A percentile compares a stretch with the other conserved stretches of the same genome.
Conservation (phyloP, 1,284 basidiomycete species). For the Irpex sp. region DNA sequence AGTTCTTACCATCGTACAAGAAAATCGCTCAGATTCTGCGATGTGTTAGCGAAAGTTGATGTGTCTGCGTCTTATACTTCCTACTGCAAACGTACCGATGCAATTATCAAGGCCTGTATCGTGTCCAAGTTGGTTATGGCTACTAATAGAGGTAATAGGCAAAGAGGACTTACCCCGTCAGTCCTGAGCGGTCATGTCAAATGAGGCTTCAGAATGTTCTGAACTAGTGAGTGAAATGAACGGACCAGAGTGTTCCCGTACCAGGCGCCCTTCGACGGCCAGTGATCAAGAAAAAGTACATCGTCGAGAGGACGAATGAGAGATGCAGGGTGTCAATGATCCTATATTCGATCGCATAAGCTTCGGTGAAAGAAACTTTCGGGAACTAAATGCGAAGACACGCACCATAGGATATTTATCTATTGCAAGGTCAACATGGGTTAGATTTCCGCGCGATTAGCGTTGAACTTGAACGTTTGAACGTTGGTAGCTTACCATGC, state of each 20-base stretch:
- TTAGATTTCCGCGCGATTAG: no score
- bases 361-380: background rate
- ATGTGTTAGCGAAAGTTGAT: background rate
- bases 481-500: background rate
- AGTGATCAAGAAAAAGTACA: background rate
- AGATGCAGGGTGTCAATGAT: background rate
- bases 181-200: background rate
- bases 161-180: background rate
- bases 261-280: background rate
- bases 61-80: background rate
- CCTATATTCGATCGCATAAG: background rate
- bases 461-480: background rate
- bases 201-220: background rate
- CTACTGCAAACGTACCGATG: background rate
- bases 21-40: background rate
- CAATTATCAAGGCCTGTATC: background rate
- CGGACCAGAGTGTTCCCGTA: background rate
- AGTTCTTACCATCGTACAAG: background rate
- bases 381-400: background rate
- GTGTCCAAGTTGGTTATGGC: background rate
- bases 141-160: no score
- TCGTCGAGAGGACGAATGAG: background rate
- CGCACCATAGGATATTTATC: background rate
- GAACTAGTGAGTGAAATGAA: background rate
- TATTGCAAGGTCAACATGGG: background rate